Evolutionary conservation across 768 basidiomycete genomes (phyloP).

Genomic region (Pisolithus orientalis): DNA sequence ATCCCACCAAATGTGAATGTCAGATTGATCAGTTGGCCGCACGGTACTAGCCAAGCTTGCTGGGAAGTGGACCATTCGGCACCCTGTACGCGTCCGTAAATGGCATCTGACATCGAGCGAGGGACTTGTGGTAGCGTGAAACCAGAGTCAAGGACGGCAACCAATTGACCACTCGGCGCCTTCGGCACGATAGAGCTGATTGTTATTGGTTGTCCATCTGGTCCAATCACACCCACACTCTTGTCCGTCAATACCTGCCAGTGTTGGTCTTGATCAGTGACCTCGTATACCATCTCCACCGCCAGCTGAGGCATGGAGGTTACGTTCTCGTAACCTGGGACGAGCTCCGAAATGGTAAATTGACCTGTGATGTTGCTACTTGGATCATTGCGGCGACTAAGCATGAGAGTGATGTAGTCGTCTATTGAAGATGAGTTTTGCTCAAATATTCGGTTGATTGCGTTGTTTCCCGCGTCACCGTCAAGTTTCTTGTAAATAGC

Average conservation of each 20-base stretch:
- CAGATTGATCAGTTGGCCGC: slow-evolving; percentile 64
- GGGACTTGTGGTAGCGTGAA: slow-evolving; percentile 69
- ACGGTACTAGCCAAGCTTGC: slow-evolving; percentile 69
- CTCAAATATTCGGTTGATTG: slow-evolving; percentile 62
- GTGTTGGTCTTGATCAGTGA: slow-evolving; percentile 66
- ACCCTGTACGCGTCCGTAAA: slow-evolving; percentile 73
- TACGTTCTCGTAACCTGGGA: slow-evolving; percentile 58
- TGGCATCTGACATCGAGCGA: slow-evolving; percentile 68
- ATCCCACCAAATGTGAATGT: slow-evolving; percentile 66
- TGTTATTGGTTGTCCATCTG: slow-evolving; percentile 59
- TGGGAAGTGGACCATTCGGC: slow-evolving; percentile 54
- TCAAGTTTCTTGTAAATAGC: slow-evolving; percentile 52
- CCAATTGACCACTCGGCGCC: slow-evolving; percentile 56
- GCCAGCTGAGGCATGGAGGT: slow-evolving; percentile 56
- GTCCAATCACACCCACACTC: slow-evolving; percentile 63
- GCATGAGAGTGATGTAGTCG: slow-evolving; percentile 59
- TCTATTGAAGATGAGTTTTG: slow-evolving; percentile 49
- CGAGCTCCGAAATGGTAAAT: slow-evolving; percentile 60
- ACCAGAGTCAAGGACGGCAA: slow-evolving; percentile 72
- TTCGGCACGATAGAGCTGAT: slow-evolving; percentile 63
- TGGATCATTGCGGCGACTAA: slow-evolving; percentile 55
- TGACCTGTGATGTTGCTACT: slow-evolving; percentile 47
- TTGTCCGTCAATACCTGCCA: slow-evolving; percentile 73
- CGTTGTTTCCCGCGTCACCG: slow-evolving; percentile 43
- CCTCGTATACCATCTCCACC: slow-evolving; percentile 56